phyloP scores from a whole-genome alignment of 495 filamentous ascomycete genomes.

The Podospora pseudoanserina region DNA sequence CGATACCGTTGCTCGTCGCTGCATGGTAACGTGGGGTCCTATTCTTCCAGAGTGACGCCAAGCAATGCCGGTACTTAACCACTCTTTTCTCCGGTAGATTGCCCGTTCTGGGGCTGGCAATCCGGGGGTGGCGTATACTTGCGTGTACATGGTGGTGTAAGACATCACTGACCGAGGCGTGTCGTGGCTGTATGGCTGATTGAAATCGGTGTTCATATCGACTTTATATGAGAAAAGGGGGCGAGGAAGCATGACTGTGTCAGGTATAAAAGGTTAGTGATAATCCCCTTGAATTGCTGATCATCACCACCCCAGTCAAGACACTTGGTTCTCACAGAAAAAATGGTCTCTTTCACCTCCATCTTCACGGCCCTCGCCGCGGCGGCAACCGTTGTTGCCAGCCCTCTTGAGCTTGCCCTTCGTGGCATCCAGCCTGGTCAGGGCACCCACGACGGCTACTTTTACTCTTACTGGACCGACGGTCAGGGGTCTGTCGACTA shows the following conservation, averaged over 20 bases:
- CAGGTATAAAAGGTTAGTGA: neutral
- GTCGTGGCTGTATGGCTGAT: neutral
- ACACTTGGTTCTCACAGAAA: neutral
- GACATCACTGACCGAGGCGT: neutral
- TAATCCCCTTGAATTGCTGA: neutral
- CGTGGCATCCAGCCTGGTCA: slow-evolving; percentile 29
- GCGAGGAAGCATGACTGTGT: neutral
- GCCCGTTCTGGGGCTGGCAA: neutral
- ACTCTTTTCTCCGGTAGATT: slow-evolving; percentile 6
- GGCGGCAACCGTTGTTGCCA: neutral
- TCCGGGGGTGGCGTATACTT: slow-evolving; percentile 1
- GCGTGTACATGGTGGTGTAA: slow-evolving; percentile 3
- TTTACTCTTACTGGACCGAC: slow-evolving; percentile 60
- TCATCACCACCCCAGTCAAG: neutral
- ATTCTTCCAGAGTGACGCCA: slow-evolving; percentile 10
- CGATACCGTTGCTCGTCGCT: neutral
- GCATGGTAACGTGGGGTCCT: neutral
- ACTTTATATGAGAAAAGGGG: neutral
- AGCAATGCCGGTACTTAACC: slow-evolving; percentile 9
- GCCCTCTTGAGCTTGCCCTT: slow-evolving; percentile 2
- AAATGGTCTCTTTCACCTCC: slow-evolving; percentile 9
- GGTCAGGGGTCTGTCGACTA: slow-evolving; percentile 49
- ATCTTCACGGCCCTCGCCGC: slow-evolving; percentile 5
- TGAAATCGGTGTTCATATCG: neutral
- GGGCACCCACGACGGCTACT: slow-evolving; percentile 54